Percentiles rank a stretch among this genome's conserved stretches.
These are phyloP conservation scores for Trichopus zeylanicus DNA, from an alignment of 116 monocot genomes.

Conservation along the genomic window DNA sequence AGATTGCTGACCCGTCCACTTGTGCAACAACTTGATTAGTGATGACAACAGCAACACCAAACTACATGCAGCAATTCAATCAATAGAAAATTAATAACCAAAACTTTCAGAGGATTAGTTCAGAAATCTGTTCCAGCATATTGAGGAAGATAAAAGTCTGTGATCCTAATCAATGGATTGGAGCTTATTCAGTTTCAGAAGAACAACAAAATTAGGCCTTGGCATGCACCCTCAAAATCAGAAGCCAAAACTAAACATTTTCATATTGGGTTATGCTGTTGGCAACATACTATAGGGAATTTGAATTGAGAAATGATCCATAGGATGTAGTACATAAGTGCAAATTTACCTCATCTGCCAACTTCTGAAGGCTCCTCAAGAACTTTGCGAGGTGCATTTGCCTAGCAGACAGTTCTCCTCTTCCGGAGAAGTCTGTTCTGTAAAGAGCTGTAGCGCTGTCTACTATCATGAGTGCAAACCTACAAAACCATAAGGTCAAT, in stretches of 20 bases:
- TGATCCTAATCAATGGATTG: too few relatives aligned
- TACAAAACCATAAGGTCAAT: constrained; percentile 10
- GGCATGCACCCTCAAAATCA: too few relatives aligned
- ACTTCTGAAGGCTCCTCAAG: constrained; percentile 90
- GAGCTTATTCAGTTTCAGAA: too few relatives aligned
- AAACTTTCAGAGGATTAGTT: too few relatives aligned
- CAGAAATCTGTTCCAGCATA: too few relatives aligned
- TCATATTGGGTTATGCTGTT: too few relatives aligned
- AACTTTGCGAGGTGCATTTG: constrained; percentile 99
- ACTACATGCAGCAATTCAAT: constrained; percentile 21
- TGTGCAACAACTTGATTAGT: constrained; percentile 99
- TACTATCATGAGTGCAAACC: constrained; percentile 99
- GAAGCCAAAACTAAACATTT: too few relatives aligned
- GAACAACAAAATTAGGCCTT: too few relatives aligned
- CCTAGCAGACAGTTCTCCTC: constrained; percentile 93
- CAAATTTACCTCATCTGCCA: constrained; percentile 82
- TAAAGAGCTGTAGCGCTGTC: constrained; percentile 98
- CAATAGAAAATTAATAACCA: background rate
- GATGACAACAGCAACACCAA: constrained; percentile 94
- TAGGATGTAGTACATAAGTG: background rate
- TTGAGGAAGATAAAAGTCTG: too few relatives aligned
- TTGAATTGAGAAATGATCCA: background rate
- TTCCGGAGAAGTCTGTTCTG: constrained; percentile 97
- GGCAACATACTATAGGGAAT: too few relatives aligned
- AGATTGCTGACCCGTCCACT: constrained; percentile 92